Evolutionary conservation across 805 yeast species (phyloP), one percentile per base, ranked within the genome.

Genomic region (Candida cerambycidarum): DNA sequence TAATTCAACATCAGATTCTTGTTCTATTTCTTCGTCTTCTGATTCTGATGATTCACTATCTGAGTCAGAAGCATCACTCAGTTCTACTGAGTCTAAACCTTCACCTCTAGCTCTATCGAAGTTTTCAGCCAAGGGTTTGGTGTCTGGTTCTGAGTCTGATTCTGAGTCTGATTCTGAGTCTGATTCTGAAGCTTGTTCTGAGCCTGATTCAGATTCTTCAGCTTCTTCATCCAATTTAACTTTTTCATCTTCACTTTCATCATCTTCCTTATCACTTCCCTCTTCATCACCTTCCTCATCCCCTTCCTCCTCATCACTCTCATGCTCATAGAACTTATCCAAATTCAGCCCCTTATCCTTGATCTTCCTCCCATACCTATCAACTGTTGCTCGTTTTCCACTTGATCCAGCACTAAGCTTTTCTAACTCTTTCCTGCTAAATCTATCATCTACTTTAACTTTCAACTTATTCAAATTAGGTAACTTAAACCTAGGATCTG

Each of bases 401-500:
- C 62, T 54, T 11, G 65, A 59, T 7, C 70, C 63, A 23, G 58
- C 62, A 46, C 61, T 69, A 48, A 71, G 63, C 48, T 81, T 77
- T 39, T 71, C 67, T 38, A 85, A 63, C 43, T 80, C 85, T 35
- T 80, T 79, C 53, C 82, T 84, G 40, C 71, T 65, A 65, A 93
- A 93, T 63, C 99, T 80, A 44, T 80, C 84, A 64, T 93, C 99
- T 17, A 93, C 73, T 52, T 85, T 80, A 29, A 89, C 85, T 59
- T 84, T 85, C 47, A 82, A 66, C 43, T 83, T 80, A 53, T 80
- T 82, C 59, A 74, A 75, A 55, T 75, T 83, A 2, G 96, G 90
- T 18, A 80, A 66, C 46, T 79, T 83, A 68, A 92, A 93, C 49
- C 96, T 75, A 3, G 98, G 98, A 63, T 93, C 99, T 50, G 76